Evolutionary conservation across 2,329 filamentous ascomycete genomes (phyloP), one percentile per base, ranked within the genome.

Genomic region (Colletotrichum australisinense): DNA sequence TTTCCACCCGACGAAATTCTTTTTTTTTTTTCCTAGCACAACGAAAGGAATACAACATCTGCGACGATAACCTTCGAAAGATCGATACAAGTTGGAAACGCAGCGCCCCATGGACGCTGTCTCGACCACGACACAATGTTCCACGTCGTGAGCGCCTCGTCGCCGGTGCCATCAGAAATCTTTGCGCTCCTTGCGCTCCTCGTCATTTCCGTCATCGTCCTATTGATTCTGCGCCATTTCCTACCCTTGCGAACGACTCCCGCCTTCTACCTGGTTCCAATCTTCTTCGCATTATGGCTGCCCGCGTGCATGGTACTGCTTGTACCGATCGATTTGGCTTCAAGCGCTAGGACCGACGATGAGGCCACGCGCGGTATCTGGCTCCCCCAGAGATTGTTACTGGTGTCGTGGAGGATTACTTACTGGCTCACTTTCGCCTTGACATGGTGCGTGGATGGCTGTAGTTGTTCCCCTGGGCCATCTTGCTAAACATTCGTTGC

Each of bases 391-490:
- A 86, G 92, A 63, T 89, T 95, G 32, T 87, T 98, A 62, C 87
- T 97, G 79, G 94, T 98, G 28, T 93, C 93, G 71, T 99, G 97
- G 97, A 91, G 96, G 80, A 96, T 99, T 76, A 93, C 93, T 24
- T 99, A 99, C 84, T 99, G 97, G 97, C 87, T 99, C 68, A 98
- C 96, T 0, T 99, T 99, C 84, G 91, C 92, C 63, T 85, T 99
- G 79, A 98, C 96, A 69, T 99, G 97, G 97, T 96, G 86, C 63
- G 88, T 77, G 26, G 16, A 9, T 52, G 2, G 19, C 4, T 22
- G 12, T 16, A 19, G 26, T n/a, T 30, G 24, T 56, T 30, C 60
- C 22, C 72, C 9, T 68, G 72, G 52, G 30, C 38, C 24, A 57
- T 62, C 24, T 35, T 60, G 11, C 70, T 67, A 24, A 73, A 62